phyloP scores from a whole-genome alignment of 257 asterid species.

The Ocimum tenuiflorum region DNA sequence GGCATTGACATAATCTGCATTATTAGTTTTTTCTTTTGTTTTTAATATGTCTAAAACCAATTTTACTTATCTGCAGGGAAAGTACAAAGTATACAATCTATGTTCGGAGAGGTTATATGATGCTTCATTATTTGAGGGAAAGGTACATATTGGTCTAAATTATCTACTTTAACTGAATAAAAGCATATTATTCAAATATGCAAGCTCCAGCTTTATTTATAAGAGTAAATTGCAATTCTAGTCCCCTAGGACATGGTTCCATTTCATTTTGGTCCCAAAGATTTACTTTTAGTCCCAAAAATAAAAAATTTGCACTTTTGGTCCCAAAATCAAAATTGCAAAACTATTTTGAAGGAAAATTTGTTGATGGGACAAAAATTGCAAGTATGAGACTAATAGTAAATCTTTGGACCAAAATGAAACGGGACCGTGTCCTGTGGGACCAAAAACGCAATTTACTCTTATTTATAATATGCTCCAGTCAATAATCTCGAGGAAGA shows the following conservation, averaged over 20 bases:
- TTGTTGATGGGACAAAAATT: too few relatives aligned
- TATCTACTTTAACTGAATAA: conserved; percentile 2
- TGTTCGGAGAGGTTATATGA: conserved; percentile 95
- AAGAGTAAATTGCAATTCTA: too few relatives aligned
- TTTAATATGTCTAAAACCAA: background rate
- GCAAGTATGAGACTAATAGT: too few relatives aligned
- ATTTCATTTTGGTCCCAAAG: too few relatives aligned
- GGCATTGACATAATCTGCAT: conserved; percentile 6
- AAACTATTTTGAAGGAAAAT: too few relatives aligned
- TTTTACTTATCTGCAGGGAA: conserved; percentile 56
- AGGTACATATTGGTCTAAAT: conserved; percentile 40
- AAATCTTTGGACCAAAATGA: too few relatives aligned
- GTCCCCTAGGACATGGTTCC: too few relatives aligned
- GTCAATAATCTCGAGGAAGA: conserved; percentile 1
- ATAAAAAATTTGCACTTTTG: too few relatives aligned
- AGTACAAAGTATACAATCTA: conserved; percentile 92
- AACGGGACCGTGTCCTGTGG: too few relatives aligned
- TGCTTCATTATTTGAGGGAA: conserved; percentile 92
- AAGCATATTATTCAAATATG: background rate
- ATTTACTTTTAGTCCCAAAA: too few relatives aligned
- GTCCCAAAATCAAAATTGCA: too few relatives aligned
- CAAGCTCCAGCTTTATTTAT: conserved; percentile 7
- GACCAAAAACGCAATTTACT: too few relatives aligned
- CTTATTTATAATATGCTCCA: background rate
- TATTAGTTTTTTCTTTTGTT: background rate